These are phyloP conservation scores for Eragrostis tef DNA, from an alignment of 202 grass and related monocot species.

Conservation along the genomic window DNA sequence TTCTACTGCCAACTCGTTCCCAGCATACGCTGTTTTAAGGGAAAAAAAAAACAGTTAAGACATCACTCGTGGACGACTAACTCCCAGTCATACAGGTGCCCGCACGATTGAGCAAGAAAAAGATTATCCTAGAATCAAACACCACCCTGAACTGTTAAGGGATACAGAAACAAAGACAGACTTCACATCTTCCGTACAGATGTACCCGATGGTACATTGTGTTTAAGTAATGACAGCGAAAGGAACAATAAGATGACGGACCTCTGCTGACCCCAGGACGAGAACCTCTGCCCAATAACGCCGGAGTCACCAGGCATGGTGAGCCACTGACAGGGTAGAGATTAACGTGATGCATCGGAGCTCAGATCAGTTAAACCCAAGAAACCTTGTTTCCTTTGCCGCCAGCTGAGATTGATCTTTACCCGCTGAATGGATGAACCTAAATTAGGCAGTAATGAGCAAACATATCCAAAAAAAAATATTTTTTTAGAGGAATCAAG, in stretches of 20 bases:
- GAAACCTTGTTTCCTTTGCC: neutral
- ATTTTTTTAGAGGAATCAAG: too few relatives aligned
- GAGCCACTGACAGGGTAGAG: neutral
- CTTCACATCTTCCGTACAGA: neutral
- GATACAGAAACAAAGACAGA: neutral
- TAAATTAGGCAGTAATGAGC: too few relatives aligned
- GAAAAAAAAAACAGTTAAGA: neutral
- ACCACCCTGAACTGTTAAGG: neutral
- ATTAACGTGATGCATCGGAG: neutral
- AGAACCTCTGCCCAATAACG: neutral
- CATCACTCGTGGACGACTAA: neutral
- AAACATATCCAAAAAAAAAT: too few relatives aligned
- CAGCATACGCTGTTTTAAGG: conserved; percentile 29
- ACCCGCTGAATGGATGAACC: neutral
- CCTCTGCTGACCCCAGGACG: conserved; percentile 10
- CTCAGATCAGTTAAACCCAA: neutral
- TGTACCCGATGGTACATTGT: neutral
- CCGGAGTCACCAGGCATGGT: neutral
- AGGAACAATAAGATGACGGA: neutral
- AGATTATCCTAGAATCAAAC: neutral
- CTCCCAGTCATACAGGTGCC: neutral
- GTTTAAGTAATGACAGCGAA: neutral
- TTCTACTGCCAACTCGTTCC: conserved; percentile 15
- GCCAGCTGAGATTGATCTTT: neutral
- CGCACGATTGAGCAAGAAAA: too few relatives aligned